Evolutionary conservation across 2,329 filamentous ascomycete species (phyloP).

Genomic region (Pseudohalonectria lignicola): DNA sequence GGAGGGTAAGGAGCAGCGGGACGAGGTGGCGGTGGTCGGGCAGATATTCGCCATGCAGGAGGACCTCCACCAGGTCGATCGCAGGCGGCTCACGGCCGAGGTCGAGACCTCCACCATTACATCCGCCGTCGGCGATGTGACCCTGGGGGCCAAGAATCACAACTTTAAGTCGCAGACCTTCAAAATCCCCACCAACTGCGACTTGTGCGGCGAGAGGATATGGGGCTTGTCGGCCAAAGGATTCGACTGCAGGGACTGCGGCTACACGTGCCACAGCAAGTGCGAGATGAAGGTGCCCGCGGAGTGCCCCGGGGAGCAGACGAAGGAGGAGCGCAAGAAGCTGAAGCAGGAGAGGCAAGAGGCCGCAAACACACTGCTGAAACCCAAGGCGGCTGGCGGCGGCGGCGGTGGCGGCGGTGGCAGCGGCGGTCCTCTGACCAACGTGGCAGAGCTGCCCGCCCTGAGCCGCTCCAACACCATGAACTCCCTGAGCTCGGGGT

Average conservation of each 20-base stretch:
- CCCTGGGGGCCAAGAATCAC: slow-evolving; percentile 84
- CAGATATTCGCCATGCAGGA: slow-evolving; percentile 80
- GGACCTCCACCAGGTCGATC: slow-evolving; percentile 71
- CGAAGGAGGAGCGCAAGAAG: slow-evolving; percentile 92
- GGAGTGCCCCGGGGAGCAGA: slow-evolving; percentile 87
- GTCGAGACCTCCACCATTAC: slow-evolving; percentile 91
- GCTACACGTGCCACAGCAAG: slow-evolving; percentile 96
- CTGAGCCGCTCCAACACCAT: slow-evolving; percentile 78
- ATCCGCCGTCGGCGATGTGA: slow-evolving; percentile 77
- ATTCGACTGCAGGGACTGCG: slow-evolving; percentile 90
- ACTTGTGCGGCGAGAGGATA: slow-evolving; percentile 90
- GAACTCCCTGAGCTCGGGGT: slow-evolving; percentile 81
- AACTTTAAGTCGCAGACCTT: slow-evolving; percentile 99
- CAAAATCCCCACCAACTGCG: slow-evolving; percentile 98
- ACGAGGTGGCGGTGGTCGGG: slow-evolving; percentile 76
- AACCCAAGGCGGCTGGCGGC: slow-evolving; percentile 25
- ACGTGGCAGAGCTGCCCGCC: slow-evolving; percentile 51
- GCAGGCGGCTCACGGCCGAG: slow-evolving; percentile 76
- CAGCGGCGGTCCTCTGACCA: slow-evolving; percentile 28
- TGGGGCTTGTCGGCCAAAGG: slow-evolving; percentile 97
- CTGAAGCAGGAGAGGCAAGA: slow-evolving; percentile 80
- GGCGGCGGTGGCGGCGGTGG: too few relatives aligned
- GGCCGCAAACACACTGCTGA: slow-evolving; percentile 52
- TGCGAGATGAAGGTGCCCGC: slow-evolving; percentile 98
- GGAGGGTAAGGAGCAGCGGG: slow-evolving; percentile 77